Evolutionary conservation across 2,329 filamentous ascomycete species (phyloP).

Genomic region (Camptophora hylomeconis): DNA sequence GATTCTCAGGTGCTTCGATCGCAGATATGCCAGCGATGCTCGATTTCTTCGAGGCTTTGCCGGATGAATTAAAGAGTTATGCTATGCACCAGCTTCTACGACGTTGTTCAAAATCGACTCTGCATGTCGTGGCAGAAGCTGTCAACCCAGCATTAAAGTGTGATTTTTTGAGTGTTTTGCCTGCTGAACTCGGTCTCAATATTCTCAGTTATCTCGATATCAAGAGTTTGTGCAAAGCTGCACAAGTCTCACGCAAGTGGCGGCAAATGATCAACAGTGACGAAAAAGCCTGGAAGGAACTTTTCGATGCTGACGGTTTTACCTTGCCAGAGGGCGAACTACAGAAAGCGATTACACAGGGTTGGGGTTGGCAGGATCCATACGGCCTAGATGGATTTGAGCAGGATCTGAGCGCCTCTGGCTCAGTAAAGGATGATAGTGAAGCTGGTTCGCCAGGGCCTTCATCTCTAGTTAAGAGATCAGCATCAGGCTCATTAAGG

Average conservation of each 20-base stretch:
- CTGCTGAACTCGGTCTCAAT: constrained; percentile 74
- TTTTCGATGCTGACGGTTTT: constrained; percentile 77
- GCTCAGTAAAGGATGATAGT: constrained; percentile 26
- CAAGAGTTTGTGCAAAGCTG: constrained; percentile 74
- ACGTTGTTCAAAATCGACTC: constrained; percentile 72
- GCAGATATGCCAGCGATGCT: constrained; percentile 78
- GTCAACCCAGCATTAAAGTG: constrained; percentile 92
- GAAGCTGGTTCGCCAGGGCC: constrained; percentile 16
- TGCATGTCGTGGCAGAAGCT: constrained; percentile 77
- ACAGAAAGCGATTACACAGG: constrained; percentile 71
- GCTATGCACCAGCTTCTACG: constrained; percentile 94
- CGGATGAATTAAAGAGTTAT: constrained; percentile 81
- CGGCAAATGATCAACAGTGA: constrained; percentile 80
- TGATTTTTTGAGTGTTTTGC: constrained; percentile 76
- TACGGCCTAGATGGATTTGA: constrained; percentile 63
- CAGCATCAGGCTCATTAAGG: constrained; percentile 15
- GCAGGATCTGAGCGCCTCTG: constrained; percentile 56
- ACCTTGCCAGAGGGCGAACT: constrained; percentile 67
- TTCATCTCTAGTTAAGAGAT: constrained; percentile 3
- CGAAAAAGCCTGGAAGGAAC: constrained; percentile 88
- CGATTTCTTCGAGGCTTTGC: constrained; percentile 81
- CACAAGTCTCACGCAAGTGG: constrained; percentile 92
- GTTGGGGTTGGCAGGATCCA: constrained; percentile 96
- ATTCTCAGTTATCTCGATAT: constrained; percentile 78
- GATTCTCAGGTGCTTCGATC: constrained; percentile 30